Conservation (phyloP, 106 monocot genomes). For the Dioscorea dumetorum region DNA sequence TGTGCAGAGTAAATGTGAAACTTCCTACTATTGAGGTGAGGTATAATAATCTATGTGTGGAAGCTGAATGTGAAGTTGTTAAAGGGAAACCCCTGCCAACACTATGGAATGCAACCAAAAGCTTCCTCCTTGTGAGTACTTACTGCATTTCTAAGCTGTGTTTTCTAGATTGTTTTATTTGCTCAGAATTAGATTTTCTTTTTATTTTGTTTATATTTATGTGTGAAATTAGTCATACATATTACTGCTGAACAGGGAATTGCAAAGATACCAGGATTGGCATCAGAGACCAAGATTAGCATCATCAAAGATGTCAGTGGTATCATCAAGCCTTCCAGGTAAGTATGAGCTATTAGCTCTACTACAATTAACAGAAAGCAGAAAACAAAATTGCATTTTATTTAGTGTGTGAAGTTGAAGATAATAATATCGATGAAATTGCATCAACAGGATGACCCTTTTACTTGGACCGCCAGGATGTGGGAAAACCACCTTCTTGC, state of each 20-base stretch:
- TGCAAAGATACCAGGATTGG: constrained; percentile 18
- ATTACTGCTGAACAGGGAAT: constrained; percentile 29
- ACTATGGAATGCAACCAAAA: constrained; percentile 43
- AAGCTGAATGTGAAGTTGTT: constrained; percentile 70
- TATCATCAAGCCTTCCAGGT: constrained; percentile 70
- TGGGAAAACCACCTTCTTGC: constrained; percentile 66
- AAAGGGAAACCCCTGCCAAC: constrained; percentile 67
- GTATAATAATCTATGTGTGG: constrained; percentile 44
- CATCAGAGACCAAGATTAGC: constrained; percentile 30
- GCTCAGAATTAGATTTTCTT: too few relatives aligned
- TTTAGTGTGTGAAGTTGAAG: background rate
- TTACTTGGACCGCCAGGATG: constrained; percentile 79
- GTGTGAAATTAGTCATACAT: background rate
- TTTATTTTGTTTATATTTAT: too few relatives aligned
- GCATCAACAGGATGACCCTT: constrained; percentile 59
- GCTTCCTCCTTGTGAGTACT: constrained; percentile 29
- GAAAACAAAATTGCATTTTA: too few relatives aligned
- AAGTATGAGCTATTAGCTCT: constrained; percentile 5
- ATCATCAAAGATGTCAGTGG: constrained; percentile 60
- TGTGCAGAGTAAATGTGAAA: constrained; percentile 43
- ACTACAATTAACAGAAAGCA: too few relatives aligned
- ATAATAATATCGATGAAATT: background rate
- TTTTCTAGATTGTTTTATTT: too few relatives aligned
- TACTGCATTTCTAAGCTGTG: too few relatives aligned
- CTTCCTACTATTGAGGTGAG: constrained; percentile 61